Base-by-base conservation (phyloP, 1,139 yeast genomes). In the Kurtzmaniella quercitrusa region DNA sequence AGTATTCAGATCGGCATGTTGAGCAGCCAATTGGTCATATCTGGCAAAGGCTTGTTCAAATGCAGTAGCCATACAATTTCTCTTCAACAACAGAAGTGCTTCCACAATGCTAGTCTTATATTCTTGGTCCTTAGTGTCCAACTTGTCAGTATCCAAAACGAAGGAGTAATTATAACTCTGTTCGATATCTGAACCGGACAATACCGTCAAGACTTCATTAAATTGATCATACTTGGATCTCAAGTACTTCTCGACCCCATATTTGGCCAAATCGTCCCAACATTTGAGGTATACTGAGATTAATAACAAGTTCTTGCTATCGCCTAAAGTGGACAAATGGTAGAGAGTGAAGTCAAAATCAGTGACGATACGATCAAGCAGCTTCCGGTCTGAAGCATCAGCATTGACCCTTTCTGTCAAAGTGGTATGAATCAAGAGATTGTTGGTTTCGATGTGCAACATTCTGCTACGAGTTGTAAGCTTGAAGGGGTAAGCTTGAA, bases 331-430 rank as follows among this genome's bases (percentile, higher is more conserved):
- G 41, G 95, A 85, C 50, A 94, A 73, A 65, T 91, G 98, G 66
- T 86, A 90, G 25, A 95, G 87, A 46, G 96, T 95, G 68, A 90
- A 90, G 65, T 93, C 98, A 58, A 93, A 93, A 68, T 93, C 99
- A 33, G 96, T 84, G 50, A 93, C 81, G 51, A 93, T 81, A 62
- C 97, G 81, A 65, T 93, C 97, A 55, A 93, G 75, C n/a, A 85
- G 73, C 49, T 81, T 71, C 39, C 58, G 48, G 15, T 57, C 44
- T 3, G n/a, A 16, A 3, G 85, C 81, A 14, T 63, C 50, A 18
- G 66, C 61, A 14, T 63, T 77, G 40, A 71, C 55, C 45, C 68
- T 58, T 44, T 71, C 77, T 14, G 63, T 65, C 44, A 73, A 58
- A 1, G 77, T 73, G 45, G 68, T 67, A 46, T 70, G 65, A 49